Evolutionary conservation across 2,329 filamentous ascomycete genomes (phyloP).

Genomic region (Tolypocladium cylindrosporum): DNA sequence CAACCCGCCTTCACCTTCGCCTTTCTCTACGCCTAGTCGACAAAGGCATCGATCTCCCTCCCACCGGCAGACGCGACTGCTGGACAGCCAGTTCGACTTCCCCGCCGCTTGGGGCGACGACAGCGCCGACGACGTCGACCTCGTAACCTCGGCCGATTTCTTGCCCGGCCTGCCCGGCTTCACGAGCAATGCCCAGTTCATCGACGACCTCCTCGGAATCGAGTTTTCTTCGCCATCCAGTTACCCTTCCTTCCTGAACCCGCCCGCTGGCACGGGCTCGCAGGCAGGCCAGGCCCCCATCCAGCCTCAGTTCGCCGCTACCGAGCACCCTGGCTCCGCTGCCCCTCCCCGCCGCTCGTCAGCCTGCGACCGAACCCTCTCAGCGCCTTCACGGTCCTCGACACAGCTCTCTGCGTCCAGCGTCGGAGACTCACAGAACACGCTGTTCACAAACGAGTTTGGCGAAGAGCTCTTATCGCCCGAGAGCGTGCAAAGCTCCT

Average conservation of each 20-base stretch:
- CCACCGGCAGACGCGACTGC: background rate
- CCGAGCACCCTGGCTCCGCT: constrained; percentile 3
- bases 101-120: constrained; percentile 5
- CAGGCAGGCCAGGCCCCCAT: constrained; percentile 1
- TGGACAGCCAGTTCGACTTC: background rate
- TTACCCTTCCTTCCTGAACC: constrained; percentile 19
- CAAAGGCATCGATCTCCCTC: background rate
- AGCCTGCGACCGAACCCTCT: constrained; percentile 8
- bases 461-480: constrained; percentile 13
- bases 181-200: constrained; percentile 11
- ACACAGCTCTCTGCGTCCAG: constrained; percentile 9
- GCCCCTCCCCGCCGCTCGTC: constrained; percentile 4
- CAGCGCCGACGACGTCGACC: constrained; percentile 1
- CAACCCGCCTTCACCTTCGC: background rate
- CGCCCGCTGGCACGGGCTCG: background rate
- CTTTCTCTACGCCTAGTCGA: background rate
- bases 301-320: constrained; percentile 4
- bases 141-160: background rate
- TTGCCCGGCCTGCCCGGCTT: background rate
- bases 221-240: constrained; percentile 26
- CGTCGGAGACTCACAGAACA: constrained; percentile 14
- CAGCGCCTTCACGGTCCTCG: constrained; percentile 10
- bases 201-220: constrained; percentile 15
- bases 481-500: constrained; percentile 16
- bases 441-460: constrained; percentile 17